Evolutionary conservation across 2,329 filamentous ascomycete genomes (phyloP).

Genomic region (Cladophialophora immunda): DNA sequence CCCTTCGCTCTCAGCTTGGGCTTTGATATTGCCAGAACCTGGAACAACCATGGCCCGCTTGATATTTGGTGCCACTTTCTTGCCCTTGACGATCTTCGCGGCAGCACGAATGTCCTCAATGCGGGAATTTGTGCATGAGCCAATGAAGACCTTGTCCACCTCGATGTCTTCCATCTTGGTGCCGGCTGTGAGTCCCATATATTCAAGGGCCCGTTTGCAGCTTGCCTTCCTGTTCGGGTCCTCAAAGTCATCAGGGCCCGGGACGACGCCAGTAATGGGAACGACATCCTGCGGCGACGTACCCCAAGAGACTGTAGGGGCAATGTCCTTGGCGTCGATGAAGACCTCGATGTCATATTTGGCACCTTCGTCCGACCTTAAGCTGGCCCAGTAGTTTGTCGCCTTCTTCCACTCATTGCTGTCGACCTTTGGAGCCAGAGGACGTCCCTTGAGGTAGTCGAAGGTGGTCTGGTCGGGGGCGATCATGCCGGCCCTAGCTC

Average conservation of each 20-base stretch:
- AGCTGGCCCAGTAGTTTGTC: slow-evolving; percentile 82
- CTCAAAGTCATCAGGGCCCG: slow-evolving; percentile 85
- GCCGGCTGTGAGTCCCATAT: slow-evolving; percentile 91
- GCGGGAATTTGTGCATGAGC: slow-evolving; percentile 95
- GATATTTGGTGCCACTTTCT: slow-evolving; percentile 85
- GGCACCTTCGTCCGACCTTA: slow-evolving; percentile 86
- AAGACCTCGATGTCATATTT: slow-evolving; percentile 89
- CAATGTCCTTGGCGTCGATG: slow-evolving; percentile 91
- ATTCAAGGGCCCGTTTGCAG: slow-evolving; percentile 84
- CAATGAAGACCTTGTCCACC: slow-evolving; percentile 97
- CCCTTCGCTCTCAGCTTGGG: slow-evolving; percentile 87
- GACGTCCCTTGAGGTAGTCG: slow-evolving; percentile 91
- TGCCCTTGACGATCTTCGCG: slow-evolving; percentile 84
- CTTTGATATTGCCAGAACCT: slow-evolving; percentile 92
- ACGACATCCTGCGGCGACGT: slow-evolving; percentile 96
- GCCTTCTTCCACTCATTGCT: slow-evolving; percentile 91
- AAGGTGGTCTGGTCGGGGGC: slow-evolving; percentile 94
- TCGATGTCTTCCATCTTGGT: slow-evolving; percentile 91
- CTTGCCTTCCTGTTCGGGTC: slow-evolving; percentile 81
- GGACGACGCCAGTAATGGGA: slow-evolving; percentile 91
- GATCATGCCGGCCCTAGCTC: slow-evolving; percentile 95
- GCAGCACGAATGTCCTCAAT: slow-evolving; percentile 95
- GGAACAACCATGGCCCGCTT: slow-evolving; percentile 97
- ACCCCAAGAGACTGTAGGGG: slow-evolving; percentile 94
- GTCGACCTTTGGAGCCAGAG: slow-evolving; percentile 83